Percentiles rank a stretch among this genome's conserved stretches.
Conservation (phyloP, 306 rosid species). For the Prosopis cineraria region DNA sequence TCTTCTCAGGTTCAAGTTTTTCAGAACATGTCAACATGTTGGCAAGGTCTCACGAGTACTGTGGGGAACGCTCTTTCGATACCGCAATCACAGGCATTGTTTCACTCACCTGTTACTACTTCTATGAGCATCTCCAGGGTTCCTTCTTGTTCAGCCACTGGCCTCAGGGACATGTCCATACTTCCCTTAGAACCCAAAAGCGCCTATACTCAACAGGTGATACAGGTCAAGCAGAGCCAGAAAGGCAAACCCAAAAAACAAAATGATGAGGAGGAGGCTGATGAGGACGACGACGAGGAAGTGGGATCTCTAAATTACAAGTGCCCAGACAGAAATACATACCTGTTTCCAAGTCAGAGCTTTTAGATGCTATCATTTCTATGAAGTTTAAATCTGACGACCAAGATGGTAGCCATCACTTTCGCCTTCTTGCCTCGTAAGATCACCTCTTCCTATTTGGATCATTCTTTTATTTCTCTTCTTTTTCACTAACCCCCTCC, state of each 20-base stretch:
- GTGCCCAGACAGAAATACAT: constrained; percentile 84
- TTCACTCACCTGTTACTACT: not conserved
- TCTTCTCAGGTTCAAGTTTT: not conserved
- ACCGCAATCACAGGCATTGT: constrained; percentile 14
- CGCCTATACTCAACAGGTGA: not conserved
- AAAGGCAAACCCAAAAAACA: not conserved
- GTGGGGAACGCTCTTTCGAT: constrained; percentile 25
- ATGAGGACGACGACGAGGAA: constrained; percentile 46
- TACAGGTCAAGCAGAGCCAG: not conserved
- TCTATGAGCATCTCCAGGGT: not conserved
- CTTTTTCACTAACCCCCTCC: too few relatives aligned
- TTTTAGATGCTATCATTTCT: constrained; percentile 66
- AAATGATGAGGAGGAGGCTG: constrained; percentile 33
- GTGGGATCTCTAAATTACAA: constrained; percentile 65
- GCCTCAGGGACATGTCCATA: constrained; percentile 38
- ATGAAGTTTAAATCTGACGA: constrained; percentile 36
- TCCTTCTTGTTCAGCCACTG: constrained; percentile 31
- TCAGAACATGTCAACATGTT: constrained; percentile 36
- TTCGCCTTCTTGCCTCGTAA: constrained; percentile 76
- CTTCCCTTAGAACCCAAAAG: constrained; percentile 26
- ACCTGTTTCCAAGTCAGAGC: constrained; percentile 75
- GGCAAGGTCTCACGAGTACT: constrained; percentile 18
- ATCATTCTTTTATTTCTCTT: too few relatives aligned
- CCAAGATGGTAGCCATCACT: constrained; percentile 45
- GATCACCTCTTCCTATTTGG: not conserved